Conservation (phyloP, 176 grass and related monocot species). For the Cocos nucifera region DNA sequence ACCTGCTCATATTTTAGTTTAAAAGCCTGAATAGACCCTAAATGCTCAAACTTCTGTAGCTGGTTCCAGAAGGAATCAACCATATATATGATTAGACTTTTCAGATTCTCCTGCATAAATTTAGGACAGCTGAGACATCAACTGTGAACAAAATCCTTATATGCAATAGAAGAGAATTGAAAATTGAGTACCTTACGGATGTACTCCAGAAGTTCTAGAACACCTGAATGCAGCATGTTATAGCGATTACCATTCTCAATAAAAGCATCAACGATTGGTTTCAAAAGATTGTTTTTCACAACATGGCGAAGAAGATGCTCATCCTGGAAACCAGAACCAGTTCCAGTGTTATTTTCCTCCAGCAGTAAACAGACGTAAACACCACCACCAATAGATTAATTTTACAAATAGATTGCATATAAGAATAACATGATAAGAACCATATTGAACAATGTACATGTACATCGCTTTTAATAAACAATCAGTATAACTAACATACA, state of each 20-base stretch:
- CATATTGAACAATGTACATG: too few species aligned
- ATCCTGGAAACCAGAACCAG: conserved; percentile 43
- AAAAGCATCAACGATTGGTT: conserved; percentile 66
- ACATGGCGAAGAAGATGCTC: conserved; percentile 63
- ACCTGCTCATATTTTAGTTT: conserved; percentile 74
- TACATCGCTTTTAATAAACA: too few species aligned
- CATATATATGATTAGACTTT: conserved; percentile 53
- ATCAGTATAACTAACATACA: too few species aligned
- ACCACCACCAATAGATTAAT: not conserved
- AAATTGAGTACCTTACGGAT: conserved; percentile 55
- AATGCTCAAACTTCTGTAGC: conserved; percentile 48
- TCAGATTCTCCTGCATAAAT: conserved; percentile 64
- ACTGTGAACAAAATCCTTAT: too few species aligned
- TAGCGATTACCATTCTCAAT: conserved; percentile 67
- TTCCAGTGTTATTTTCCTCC: not conserved
- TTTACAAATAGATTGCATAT: too few species aligned
- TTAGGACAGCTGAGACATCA: too few species aligned
- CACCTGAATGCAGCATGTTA: conserved; percentile 72
- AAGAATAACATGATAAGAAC: too few species aligned
- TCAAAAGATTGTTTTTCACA: conserved; percentile 58
- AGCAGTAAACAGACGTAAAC: not conserved
- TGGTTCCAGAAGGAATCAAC: conserved; percentile 49
- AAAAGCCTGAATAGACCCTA: conserved; percentile 48
- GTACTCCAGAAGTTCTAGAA: conserved; percentile 74
- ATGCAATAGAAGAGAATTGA: too few species aligned